Evolutionary conservation across 139 green algal genomes (phyloP).

Genomic region (Yamagishiella unicocca): DNA sequence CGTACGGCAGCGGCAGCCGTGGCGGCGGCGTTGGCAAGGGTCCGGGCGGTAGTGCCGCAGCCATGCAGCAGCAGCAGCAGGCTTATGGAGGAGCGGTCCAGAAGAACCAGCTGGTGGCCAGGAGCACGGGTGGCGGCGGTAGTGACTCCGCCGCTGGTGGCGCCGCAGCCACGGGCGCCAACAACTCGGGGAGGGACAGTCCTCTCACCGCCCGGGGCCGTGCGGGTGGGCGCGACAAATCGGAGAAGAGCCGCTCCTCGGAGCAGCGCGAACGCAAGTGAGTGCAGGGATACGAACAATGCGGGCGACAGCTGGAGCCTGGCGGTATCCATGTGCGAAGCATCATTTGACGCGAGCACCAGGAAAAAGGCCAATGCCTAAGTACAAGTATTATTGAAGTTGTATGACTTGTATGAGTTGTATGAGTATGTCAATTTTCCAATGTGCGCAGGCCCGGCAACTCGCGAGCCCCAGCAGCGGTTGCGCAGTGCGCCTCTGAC

Average conservation of each 20-base stretch:
- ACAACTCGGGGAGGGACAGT: conserved; percentile 4
- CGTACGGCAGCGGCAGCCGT: background rate
- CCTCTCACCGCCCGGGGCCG: background rate
- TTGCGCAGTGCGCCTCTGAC: background rate
- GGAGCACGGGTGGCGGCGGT: background rate
- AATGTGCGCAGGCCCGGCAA: conserved; percentile 23
- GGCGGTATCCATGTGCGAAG: no score
- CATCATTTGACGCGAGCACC: no score
- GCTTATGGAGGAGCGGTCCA: background rate
- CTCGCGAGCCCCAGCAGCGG: background rate
- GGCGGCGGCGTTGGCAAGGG: background rate
- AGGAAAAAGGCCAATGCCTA: no score
- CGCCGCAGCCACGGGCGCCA: background rate
- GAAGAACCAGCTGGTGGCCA: background rate
- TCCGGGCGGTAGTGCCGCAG: background rate
- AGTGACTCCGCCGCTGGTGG: background rate
- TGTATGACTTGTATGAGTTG: no score
- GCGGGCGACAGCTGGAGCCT: no score
- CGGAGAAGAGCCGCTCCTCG: background rate
- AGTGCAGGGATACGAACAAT: no score
- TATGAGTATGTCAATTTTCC: no score
- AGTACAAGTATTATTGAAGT: no score
- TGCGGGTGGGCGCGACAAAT: background rate
- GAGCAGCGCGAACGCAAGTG: conserved; percentile 34
- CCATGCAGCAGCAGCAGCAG: background rate